Conservation (phyloP, 31 red algal genomes). For the Asparagopsis taxiformis region DNA sequence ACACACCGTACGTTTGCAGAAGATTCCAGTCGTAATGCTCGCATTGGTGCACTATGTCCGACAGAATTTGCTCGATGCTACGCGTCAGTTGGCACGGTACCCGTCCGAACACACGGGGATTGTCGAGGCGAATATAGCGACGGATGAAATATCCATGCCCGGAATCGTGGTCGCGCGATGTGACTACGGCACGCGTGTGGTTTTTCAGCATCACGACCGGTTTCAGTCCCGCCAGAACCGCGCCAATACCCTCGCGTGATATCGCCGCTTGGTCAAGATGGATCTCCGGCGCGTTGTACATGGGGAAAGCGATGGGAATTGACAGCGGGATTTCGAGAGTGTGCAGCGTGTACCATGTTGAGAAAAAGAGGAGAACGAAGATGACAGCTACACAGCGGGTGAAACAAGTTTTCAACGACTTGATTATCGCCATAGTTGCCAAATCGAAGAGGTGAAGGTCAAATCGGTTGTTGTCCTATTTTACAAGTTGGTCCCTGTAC, state of each 20-base stretch:
- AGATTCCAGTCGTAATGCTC: neutral
- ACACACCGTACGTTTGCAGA: neutral
- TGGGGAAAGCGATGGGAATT: no score
- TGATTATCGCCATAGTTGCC: no score
- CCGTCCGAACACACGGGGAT: neutral
- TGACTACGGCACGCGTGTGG: conserved; percentile 11
- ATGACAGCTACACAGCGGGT: no score
- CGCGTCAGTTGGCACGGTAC: conserved; percentile 6
- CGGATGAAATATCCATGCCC: conserved; percentile 26
- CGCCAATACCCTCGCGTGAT: conserved; percentile 46
- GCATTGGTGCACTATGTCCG: conserved; percentile 6
- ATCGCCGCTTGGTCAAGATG: no score
- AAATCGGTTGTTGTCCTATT: no score
- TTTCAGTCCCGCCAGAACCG: conserved; percentile 26
- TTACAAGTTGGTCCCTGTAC: no score
- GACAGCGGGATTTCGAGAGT: no score
- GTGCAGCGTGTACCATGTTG: no score
- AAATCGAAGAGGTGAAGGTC: no score
- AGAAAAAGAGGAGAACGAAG: no score
- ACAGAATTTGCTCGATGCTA: conserved; percentile 15
- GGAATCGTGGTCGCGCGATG: conserved; percentile 8
- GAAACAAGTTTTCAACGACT: no score
- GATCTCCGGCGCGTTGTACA: no score
- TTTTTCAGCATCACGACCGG: conserved; percentile 28
- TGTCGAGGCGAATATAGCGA: neutral